phyloP scores from a whole-genome alignment of 345 rosid genomes.

The Erysimum cheiranthoides region DNA sequence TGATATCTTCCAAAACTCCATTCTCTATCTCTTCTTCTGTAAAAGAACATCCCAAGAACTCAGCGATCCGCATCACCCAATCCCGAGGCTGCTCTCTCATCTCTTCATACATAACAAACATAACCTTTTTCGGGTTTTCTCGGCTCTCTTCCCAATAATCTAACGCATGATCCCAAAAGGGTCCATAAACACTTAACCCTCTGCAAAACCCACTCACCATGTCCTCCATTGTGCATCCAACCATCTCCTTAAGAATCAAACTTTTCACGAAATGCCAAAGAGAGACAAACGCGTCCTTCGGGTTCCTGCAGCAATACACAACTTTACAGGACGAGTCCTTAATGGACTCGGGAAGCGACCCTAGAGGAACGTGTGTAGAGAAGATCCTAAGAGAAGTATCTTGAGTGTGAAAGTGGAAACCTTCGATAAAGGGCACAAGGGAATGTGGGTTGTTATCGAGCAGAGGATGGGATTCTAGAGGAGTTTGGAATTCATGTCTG shows the following conservation, averaged over 20 bases:
- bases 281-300: constrained; percentile 62
- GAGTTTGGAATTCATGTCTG: constrained; percentile 38
- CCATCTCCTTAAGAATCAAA: constrained; percentile 37
- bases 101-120: constrained; percentile 63
- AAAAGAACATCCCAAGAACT: constrained; percentile 56
- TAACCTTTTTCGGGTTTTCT: constrained; percentile 46
- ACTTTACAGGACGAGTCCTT: constrained; percentile 51
- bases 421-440: constrained; percentile 54
- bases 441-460: constrained; percentile 54
- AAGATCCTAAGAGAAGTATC: constrained; percentile 53
- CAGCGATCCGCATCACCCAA: constrained; percentile 43
- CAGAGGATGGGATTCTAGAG: constrained; percentile 51
- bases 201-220: constrained; percentile 50
- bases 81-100: constrained; percentile 43
- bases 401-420: constrained; percentile 31
- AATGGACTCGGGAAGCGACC: constrained; percentile 52
- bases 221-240: constrained; percentile 46
- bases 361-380: constrained; percentile 53
- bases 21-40: constrained; percentile 44
- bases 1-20: constrained; percentile 39
- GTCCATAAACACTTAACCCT: constrained; percentile 57
- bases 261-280: constrained; percentile 61
- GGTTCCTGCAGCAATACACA: constrained; percentile 67
- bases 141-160: constrained; percentile 58
- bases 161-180: constrained; percentile 61